These are phyloP conservation scores for Bruguiera hainesii DNA, from an alignment of 441 rosid species.

Conservation along the genomic window DNA sequence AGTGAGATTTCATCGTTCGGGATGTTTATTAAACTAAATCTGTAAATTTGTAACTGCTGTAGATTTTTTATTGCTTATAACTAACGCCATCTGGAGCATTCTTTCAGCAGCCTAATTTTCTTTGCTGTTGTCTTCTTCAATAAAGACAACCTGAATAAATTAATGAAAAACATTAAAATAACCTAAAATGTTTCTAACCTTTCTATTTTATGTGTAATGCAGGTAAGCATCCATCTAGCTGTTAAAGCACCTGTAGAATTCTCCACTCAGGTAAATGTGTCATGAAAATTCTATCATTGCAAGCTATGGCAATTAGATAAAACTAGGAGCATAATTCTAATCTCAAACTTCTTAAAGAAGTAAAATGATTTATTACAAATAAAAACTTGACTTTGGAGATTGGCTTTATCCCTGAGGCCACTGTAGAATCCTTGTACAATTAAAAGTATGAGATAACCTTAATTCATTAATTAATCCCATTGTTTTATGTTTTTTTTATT, in stretches of 20 bases:
- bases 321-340: neutral
- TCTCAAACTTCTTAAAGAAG: no score
- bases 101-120: neutral
- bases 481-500: no score
- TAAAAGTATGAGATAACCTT: no score
- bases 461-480: no score
- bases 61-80: no score
- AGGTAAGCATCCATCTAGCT: conserved; percentile 82
- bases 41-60: conserved; percentile 14
- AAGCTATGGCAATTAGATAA: conserved; percentile 1
- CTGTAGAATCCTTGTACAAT: no score
- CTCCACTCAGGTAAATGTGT: conserved; percentile 62
- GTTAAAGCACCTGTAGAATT: conserved; percentile 77
- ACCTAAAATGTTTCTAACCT: neutral
- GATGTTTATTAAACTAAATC: conserved; percentile 83
- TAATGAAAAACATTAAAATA: neutral
- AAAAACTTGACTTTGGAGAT: no score
- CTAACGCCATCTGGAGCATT: neutral
- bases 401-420: no score
- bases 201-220: conserved; percentile 19
- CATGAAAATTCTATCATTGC: conserved; percentile 6
- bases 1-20: conserved; percentile 71
- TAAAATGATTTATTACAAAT: no score
- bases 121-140: neutral
- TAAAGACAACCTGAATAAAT: no score